These are phyloP conservation scores for Physcomitrium patens DNA, from an alignment of 225 moss, liverwort and hornwort genomes.

Conservation along the genomic window DNA sequence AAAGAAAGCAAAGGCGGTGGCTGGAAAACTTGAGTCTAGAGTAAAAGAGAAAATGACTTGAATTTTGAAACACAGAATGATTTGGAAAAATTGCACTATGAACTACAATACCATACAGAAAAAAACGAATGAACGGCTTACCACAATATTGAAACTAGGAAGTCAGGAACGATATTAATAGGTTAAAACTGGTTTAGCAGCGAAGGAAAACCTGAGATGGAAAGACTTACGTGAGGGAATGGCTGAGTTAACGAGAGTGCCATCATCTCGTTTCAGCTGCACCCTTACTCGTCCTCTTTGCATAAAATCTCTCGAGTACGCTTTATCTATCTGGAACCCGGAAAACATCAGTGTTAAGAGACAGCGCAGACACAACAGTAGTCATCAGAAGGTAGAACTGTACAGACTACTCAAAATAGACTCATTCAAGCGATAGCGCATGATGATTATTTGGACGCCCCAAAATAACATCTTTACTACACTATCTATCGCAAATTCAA, in stretches of 20 bases:
- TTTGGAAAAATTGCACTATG: too few species aligned
- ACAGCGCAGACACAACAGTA: neutral
- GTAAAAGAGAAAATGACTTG: neutral
- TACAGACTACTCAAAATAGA: neutral
- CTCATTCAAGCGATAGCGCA: neutral
- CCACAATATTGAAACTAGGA: neutral
- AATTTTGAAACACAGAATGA: neutral
- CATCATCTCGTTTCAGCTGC: constrained; percentile 83
- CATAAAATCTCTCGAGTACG: constrained; percentile 90
- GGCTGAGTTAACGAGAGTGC: constrained; percentile 56
- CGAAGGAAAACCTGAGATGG: neutral
- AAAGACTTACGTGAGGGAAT: constrained; percentile 62
- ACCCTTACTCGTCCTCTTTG: constrained; percentile 88
- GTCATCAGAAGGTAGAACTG: neutral
- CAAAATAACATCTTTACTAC: too few species aligned
- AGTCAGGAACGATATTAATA: neutral
- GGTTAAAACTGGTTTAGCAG: neutral
- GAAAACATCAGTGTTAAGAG: neutral
- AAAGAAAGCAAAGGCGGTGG: neutral
- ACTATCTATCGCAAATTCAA: too few species aligned
- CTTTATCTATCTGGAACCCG: constrained; percentile 62
- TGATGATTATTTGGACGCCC: neutral
- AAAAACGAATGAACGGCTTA: neutral
- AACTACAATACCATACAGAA: too few species aligned
- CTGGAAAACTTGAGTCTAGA: neutral